These are phyloP conservation scores for Verticillium nonalfalfae DNA, from an alignment of 2,329 filamentous ascomycete genomes.

Conservation along the genomic window DNA sequence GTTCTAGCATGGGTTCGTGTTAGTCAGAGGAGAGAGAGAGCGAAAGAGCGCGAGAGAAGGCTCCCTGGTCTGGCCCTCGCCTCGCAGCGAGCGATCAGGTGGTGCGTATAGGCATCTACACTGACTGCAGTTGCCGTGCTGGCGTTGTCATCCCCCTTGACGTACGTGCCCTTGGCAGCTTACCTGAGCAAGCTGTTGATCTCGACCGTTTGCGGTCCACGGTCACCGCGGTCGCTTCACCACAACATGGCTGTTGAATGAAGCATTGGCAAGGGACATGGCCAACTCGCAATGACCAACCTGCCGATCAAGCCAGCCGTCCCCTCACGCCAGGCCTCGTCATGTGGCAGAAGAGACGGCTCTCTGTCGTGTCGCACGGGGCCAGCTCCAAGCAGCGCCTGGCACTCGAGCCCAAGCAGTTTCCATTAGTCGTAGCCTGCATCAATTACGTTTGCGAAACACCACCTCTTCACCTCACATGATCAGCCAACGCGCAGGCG, in stretches of 20 bases:
- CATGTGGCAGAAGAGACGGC: not conserved
- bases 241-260: not conserved
- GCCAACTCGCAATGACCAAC: not conserved
- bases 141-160: too few species aligned
- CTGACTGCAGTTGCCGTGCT: too few species aligned
- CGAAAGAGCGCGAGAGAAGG: too few species aligned
- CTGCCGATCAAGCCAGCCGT: not conserved
- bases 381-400: not conserved
- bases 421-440: constrained; percentile 10
- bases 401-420: not conserved
- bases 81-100: too few species aligned
- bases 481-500: constrained; percentile 3
- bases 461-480: constrained; percentile 9
- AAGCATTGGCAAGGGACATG: not conserved
- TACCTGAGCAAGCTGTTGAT: too few species aligned
- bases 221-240: not conserved
- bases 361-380: not conserved
- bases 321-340: not conserved
- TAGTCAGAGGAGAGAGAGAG: not conserved
- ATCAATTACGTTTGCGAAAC: constrained; percentile 21
- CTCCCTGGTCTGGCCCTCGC: too few species aligned
- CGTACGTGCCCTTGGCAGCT: too few species aligned
- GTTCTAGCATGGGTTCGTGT: not conserved
- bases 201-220: too few species aligned
- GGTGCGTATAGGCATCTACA: too few species aligned